Percentiles rank a stretch among this genome's conserved stretches.
These are phyloP conservation scores for Fusarium sp. DNA, from an alignment of 2,329 filamentous ascomycete species.

Conservation along the genomic window DNA sequence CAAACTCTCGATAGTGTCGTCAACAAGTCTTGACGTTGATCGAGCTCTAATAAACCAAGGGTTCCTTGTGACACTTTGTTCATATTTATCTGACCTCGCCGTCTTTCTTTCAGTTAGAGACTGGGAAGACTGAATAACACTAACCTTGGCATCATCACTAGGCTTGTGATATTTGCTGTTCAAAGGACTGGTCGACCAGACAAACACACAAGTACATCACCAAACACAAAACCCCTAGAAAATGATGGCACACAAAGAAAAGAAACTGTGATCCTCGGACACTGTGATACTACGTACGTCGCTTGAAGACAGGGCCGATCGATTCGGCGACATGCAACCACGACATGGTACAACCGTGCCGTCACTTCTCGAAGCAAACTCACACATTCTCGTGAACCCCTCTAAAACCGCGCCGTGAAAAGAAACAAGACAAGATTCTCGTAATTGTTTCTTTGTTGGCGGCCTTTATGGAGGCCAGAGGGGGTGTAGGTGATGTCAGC, in stretches of 20 bases:
- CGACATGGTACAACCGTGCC: background rate
- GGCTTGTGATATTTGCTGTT: background rate
- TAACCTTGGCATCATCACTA: background rate
- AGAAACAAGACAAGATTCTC: constrained; percentile 5
- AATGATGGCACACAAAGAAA: background rate
- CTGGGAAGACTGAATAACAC: background rate
- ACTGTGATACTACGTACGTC: background rate
- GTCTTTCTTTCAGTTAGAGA: background rate
- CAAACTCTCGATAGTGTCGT: no score
- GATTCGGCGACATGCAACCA: background rate
- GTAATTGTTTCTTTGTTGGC: background rate
- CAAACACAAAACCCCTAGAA: background rate
- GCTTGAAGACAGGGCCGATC: background rate
- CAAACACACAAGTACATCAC: background rate
- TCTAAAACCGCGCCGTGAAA: constrained; percentile 23
- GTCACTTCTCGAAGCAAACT: constrained; percentile 23
- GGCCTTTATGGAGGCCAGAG: background rate
- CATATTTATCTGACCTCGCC: background rate
- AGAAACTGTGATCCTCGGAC: background rate
- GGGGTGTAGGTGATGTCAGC: constrained; percentile 7
- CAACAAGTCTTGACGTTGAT: background rate
- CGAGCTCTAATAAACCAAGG: background rate
- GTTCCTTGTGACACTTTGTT: no score
- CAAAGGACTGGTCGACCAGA: background rate
- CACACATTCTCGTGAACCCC: constrained; percentile 9